Evolutionary conservation across 805 yeast species (phyloP).

Genomic region (Candida tibetensis): DNA sequence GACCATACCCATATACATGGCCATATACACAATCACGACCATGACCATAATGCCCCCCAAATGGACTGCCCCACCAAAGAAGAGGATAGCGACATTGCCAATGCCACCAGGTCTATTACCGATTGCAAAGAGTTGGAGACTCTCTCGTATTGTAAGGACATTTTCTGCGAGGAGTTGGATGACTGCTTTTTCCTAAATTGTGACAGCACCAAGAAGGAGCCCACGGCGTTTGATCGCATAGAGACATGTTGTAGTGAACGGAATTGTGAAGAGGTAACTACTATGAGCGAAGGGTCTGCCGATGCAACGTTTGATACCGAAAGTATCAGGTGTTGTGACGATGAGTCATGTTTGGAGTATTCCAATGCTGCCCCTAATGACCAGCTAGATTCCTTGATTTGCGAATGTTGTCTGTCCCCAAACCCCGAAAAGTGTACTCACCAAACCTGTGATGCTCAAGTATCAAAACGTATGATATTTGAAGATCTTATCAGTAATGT

Average conservation of each 20-base stretch:
- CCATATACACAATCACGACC: constrained; percentile 56
- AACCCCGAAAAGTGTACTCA: neutral
- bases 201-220: constrained; percentile 17
- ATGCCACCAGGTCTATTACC: neutral
- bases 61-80: constrained; percentile 1
- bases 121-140: constrained; percentile 32
- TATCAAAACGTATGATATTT: constrained; percentile 32
- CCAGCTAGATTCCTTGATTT: neutral
- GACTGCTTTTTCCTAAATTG: constrained; percentile 41
- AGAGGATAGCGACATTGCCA: neutral
- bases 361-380: neutral
- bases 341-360: constrained; percentile 4
- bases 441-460: constrained; percentile 24
- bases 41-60: constrained; percentile 15
- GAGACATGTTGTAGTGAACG: constrained; percentile 5
- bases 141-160: constrained; percentile 34
- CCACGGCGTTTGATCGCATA: too few relatives aligned
- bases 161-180: constrained; percentile 42
- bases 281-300: neutral
- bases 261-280: constrained; percentile 5
- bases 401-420: constrained; percentile 8
- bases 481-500: constrained; percentile 39
- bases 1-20: constrained; percentile 66
- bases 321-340: constrained; percentile 3
- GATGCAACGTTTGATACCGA: neutral